Evolutionary conservation across 352 stramenopile species (phyloP).

Genomic region (Globisporangium radiosum): DNA sequence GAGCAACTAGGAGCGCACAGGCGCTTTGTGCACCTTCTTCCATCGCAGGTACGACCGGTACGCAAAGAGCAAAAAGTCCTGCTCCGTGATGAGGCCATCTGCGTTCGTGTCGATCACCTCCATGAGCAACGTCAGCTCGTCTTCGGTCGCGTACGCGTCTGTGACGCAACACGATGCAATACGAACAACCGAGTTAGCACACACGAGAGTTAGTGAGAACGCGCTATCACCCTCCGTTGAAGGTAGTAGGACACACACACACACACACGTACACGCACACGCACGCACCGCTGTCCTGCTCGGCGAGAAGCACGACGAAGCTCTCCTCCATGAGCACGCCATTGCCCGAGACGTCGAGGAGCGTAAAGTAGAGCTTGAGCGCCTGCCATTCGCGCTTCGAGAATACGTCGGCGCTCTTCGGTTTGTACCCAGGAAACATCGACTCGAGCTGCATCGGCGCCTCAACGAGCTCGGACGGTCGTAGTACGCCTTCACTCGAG

Average conservation of each 20-base stretch:
- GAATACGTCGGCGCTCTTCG: constrained; percentile 44
- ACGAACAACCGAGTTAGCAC: constrained; percentile 4
- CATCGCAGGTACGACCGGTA: constrained; percentile 63
- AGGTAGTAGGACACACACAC: neutral
- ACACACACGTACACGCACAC: constrained; percentile 3
- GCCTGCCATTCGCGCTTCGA: constrained; percentile 68
- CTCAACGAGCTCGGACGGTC: neutral
- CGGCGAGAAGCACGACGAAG: constrained; percentile 70
- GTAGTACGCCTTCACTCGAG: too few relatives aligned
- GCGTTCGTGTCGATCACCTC: constrained; percentile 76
- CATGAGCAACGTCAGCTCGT: constrained; percentile 72
- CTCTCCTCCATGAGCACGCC: constrained; percentile 75
- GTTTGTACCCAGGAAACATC: constrained; percentile 1
- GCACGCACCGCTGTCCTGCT: constrained; percentile 71
- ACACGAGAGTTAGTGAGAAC: neutral
- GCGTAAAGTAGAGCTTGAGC: constrained; percentile 64
- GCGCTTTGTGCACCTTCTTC: constrained; percentile 33
- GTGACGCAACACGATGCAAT: constrained; percentile 1
- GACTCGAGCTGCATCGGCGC: constrained; percentile 2
- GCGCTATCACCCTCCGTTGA: neutral
- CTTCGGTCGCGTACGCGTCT: constrained; percentile 81
- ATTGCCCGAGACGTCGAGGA: constrained; percentile 62
- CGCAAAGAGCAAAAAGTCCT: constrained; percentile 81
- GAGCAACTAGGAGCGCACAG: neutral
- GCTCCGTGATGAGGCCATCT: constrained; percentile 66